These are phyloP conservation scores for Blastobotrys parvus DNA, from an alignment of 805 yeast genomes.

Conservation along the genomic window DNA sequence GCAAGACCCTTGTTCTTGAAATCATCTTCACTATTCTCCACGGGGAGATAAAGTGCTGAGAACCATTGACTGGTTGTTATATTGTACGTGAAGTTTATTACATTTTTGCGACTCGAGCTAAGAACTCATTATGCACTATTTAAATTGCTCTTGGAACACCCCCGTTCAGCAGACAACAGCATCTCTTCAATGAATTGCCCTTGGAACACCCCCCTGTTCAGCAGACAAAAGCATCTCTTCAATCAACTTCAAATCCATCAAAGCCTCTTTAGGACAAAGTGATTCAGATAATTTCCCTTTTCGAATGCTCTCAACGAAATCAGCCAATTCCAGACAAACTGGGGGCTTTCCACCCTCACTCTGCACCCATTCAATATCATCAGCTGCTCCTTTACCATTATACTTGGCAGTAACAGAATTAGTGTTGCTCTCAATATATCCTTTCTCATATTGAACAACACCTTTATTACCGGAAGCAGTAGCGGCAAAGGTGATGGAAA, in stretches of 20 bases:
- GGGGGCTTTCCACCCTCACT: background rate
- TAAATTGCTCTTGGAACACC: background rate
- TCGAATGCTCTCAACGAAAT: background rate
- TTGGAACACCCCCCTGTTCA: conserved; percentile 6
- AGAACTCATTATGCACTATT: background rate
- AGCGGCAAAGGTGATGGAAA: conserved; percentile 16
- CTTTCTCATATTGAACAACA: conserved; percentile 13
- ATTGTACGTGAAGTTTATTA: background rate
- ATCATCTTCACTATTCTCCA: background rate
- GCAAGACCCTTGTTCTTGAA: conserved; percentile 28
- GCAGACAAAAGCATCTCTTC: conserved; percentile 7
- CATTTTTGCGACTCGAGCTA: background rate
- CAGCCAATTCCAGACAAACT: background rate
- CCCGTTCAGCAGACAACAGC: background rate
- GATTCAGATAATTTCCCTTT: conserved; percentile 3
- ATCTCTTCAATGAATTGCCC: background rate
- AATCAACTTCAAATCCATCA: background rate
- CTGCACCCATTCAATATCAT: background rate
- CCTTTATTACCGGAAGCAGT: conserved; percentile 9
- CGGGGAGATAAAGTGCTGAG: background rate
- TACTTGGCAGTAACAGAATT: conserved; percentile 5
- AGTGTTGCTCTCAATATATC: conserved; percentile 15
- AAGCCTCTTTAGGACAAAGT: background rate
- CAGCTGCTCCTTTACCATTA: background rate
- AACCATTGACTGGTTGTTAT: background rate